Evolutionary conservation across 352 stramenopile genomes (phyloP).

Genomic region (Achlya hypogyna): DNA sequence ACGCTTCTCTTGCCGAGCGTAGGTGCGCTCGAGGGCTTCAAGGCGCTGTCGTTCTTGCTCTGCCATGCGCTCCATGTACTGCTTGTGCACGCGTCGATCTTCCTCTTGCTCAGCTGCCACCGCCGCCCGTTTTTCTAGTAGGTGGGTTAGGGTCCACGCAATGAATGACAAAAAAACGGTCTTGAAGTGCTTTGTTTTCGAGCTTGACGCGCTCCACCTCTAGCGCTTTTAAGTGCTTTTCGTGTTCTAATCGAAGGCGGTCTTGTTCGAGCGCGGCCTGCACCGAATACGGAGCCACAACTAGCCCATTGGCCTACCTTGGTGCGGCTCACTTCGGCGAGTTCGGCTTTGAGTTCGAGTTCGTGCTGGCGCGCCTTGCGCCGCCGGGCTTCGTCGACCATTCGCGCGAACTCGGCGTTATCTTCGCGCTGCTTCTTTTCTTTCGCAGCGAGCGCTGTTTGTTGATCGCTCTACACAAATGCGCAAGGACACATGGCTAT

Average conservation of each 20-base stretch:
- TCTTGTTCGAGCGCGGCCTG: slow-evolving; percentile 14
- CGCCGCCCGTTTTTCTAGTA: background rate
- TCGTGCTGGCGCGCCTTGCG: background rate
- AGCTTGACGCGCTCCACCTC: slow-evolving; percentile 18
- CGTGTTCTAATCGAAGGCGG: background rate
- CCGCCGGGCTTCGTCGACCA: slow-evolving; percentile 3
- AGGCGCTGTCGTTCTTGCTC: background rate
- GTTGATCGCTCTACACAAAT: background rate
- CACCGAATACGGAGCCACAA: background rate
- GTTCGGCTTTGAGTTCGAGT: background rate
- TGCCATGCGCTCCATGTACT: slow-evolving; percentile 6
- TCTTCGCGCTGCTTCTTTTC: slow-evolving; percentile 11
- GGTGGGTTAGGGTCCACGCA: background rate
- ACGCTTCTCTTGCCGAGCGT: slow-evolving; percentile 14
- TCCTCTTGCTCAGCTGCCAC: background rate
- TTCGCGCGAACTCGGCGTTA: slow-evolving; percentile 1
- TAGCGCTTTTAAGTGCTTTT: slow-evolving; percentile 9
- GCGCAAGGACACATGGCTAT: background rate
- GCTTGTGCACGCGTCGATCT: background rate
- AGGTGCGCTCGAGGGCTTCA: slow-evolving; percentile 6
- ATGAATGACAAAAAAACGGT: background rate
- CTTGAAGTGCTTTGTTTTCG: slow-evolving; percentile 15
- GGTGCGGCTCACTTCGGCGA: slow-evolving; percentile 4
- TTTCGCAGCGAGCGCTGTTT: slow-evolving; percentile 3
- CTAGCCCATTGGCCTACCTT: slow-evolving; percentile 8